Evolutionary conservation across 495 filamentous ascomycete species (phyloP), one percentile per base, ranked within the genome.

Genomic region (Sabuloglossum arenarium): DNA sequence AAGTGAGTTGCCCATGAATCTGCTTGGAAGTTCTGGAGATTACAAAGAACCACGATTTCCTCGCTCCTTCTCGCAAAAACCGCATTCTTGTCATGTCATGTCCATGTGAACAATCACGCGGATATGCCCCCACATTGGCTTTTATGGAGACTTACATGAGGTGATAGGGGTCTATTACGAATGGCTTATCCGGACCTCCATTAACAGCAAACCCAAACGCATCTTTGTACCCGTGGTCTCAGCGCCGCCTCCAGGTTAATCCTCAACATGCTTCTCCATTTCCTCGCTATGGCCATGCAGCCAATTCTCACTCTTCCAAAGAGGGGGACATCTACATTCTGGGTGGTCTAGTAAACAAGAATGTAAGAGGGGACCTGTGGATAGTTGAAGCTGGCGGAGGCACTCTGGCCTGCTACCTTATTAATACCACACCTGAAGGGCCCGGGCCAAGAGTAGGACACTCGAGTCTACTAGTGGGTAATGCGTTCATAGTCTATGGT

Each of bases 401-500:
- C n/a, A 86, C 77, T 60, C 76, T 97, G 69, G 79, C 86, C 5
- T 96, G 93, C 65, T 91, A 91, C 65, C 90, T 88, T 24, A 80
- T 99, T 47, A 78, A 81, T 6, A 96, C 93, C 0, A 91, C 85
- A 1, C 83, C 86, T 23, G 91, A 99, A 65, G 90, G 93, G 0
- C 93, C 93, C 0, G 91, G 93, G 5, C 90, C 93, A 2, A 78
- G 93, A 71, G 93, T 99, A 34, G 93, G 93, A 11, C 93, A 99
- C 72, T 77, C 91, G 5, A 88, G 87, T 71, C 74, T 99, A 65
- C 73, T 99, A 8, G 93, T 97, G 34, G 93, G 93, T 24, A 99
- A 99, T 71, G 93, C 93, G 0, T 99, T 96, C 64, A 99, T 99
- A 61, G 91, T 99, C 14, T 99, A 95, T 66, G 93, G 93, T 27